Evolutionary conservation across 2,329 filamentous ascomycete species (phyloP), one percentile per base, ranked within the genome.

Genomic region (Exophiala bonariae): DNA sequence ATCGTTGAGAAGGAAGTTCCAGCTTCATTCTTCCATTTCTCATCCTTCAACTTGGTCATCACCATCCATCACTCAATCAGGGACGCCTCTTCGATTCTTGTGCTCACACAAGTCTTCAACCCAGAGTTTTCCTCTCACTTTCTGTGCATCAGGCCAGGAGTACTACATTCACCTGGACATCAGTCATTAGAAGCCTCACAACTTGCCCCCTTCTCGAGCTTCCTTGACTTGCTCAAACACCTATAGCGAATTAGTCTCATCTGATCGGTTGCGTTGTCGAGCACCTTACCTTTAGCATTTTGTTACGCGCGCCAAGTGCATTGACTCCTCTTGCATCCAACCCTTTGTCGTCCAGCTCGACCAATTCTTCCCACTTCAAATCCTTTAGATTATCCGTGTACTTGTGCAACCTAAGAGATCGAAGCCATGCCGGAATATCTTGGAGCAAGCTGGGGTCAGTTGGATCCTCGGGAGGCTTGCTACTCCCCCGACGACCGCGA

Each of bases 361-460:
- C 76, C 59, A 99, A 73, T 44, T 99, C 93, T 20, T 86, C 87
- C 93, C 93, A 99, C 63, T 93, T 90, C 77, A 97, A 82, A 63
- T 97, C 92, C 73, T 97, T 99, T 55, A 99, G 74, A 60, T 97
- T 95, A 59, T 99, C 93, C 8, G 93, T 99, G 71, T 99, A 99
- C 76, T 99, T 99, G 78, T 99, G 93, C 61, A 99, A 78, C 51
- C 93, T 84, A 65, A 97, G 79, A 67, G 90, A 96, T 66, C 93
- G 84, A 62, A 99, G 80, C 93, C 93, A 99, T 67, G 85, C 87
- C 44, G 93, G 92, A 59, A 99, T 96, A 64, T 99, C 93, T 71
- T 95, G 88, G 59, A 99, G 78, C 50, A 99, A 80, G 33, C 79
- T 83, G 13, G 87, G 86, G 68, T 99, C 93, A 16, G 92, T 97